A percentile compares a stretch with the other conserved stretches of the same genome.
These are phyloP conservation scores for Adansonia grandidieri DNA, from an alignment of 441 rosid species.

Conservation along the genomic window DNA sequence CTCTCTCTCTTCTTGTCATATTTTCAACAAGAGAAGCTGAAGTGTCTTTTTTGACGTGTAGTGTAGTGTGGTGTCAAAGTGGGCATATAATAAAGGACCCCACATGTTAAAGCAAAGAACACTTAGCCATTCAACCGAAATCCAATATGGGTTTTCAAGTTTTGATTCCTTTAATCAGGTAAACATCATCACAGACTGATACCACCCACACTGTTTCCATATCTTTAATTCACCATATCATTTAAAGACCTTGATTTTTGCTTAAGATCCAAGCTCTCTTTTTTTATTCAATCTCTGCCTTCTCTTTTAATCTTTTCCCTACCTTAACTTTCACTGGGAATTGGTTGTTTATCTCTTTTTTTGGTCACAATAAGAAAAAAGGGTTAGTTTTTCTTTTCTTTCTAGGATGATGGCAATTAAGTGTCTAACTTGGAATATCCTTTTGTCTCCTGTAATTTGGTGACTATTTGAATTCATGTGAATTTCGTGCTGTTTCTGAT, in stretches of 20 bases:
- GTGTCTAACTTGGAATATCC: conserved; percentile 29
- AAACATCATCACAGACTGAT: neutral
- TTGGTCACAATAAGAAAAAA: neutral
- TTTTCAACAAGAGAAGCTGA: conserved; percentile 23
- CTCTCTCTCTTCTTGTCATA: conserved; percentile 3
- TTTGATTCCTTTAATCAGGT: conserved; percentile 14
- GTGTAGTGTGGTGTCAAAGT: conserved; percentile 42
- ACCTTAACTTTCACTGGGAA: conserved; percentile 8
- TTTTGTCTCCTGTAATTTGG: conserved; percentile 22
- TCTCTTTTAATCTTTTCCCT: conserved; percentile 18
- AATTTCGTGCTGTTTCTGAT: conserved; percentile 44
- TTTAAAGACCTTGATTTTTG: conserved; percentile 32
- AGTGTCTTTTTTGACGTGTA: conserved; percentile 37
- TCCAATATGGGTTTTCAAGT: conserved; percentile 19
- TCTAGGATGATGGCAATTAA: conserved; percentile 33
- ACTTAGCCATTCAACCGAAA: conserved; percentile 29
- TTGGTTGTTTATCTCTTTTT: conserved; percentile 21
- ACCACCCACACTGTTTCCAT: conserved; percentile 11
- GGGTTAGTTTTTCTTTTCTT: conserved; percentile 26
- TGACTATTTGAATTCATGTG: conserved; percentile 38
- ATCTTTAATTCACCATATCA: too few species aligned
- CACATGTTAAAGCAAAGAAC: conserved; percentile 34
- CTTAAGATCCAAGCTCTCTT: conserved; percentile 47
- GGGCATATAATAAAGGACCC: conserved; percentile 34
- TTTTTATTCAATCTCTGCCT: conserved; percentile 18